Evolutionary conservation across 2,329 filamentous ascomycete species (phyloP), one percentile per base, ranked within the genome.

Genomic region (Diaporthe capsici): DNA sequence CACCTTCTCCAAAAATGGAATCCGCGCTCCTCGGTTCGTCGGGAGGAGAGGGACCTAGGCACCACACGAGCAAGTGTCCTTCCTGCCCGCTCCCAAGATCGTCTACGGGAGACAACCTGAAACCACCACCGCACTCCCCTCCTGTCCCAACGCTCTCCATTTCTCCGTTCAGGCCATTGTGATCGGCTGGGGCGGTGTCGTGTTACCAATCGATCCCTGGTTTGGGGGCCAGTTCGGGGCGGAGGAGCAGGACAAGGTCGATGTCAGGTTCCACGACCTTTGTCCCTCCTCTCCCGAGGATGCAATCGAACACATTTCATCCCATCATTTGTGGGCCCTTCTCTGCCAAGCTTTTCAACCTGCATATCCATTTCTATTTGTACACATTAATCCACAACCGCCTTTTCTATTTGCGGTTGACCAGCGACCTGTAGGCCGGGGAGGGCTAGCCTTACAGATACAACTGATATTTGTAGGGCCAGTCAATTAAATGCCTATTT

Each of bases 1-100:
- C 65, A 31, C 65, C 65, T 51, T 51, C 65, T 70, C 65, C 65
- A 70, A 70, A 53, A 70, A 39, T 70, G 65, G 65, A 70, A 70
- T 39, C 65, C 47, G 31, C 65, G 65, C 65, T 39, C 65, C 44
- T 51, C 22, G 44, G 44, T 10, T 37, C 44, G 42, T 34, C 61
- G 28, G 42, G 42, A 20, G 42, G 42, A 28, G 7, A 42, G 57
- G 34, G 25, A 44, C 6, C 58, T 28, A 9, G 37, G 12, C n/a
- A 42, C 22, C 20, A n/a, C 37, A 17, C 34, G 31, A 28, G 44
- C 37, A 44, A 47, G 60, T 63, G 57, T 60, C 57, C 57, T 60
- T 60, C 37, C 22, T 61, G 22, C 34, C 57, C 22, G 57, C 57
- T 39, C 28, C 60, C n/a, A 63, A 20, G 37, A 42, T 42, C 39